Evolutionary conservation across 345 rosid species (phyloP).

Genomic region (Luvunga scandens): DNA sequence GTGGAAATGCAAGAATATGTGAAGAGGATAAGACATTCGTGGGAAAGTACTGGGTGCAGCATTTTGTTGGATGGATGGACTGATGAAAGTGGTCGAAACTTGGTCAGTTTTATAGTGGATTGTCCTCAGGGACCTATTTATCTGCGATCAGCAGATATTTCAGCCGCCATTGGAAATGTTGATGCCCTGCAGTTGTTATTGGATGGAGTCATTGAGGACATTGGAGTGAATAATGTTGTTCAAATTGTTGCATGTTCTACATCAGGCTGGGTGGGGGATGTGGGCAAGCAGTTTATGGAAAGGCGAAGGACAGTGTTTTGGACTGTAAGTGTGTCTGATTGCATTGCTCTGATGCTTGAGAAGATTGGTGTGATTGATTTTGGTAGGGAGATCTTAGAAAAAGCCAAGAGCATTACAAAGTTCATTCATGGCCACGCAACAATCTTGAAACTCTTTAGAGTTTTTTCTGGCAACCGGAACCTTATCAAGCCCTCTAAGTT

Average conservation of each 20-base stretch:
- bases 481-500: slow-evolving; percentile 36
- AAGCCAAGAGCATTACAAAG: slow-evolving; percentile 34
- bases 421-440: slow-evolving; percentile 32
- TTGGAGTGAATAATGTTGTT: slow-evolving; percentile 49
- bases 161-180: slow-evolving; percentile 17
- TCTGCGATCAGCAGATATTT: slow-evolving; percentile 45
- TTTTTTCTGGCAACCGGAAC: slow-evolving; percentile 20
- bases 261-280: slow-evolving; percentile 46
- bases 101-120: slow-evolving; percentile 53
- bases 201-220: slow-evolving; percentile 39
- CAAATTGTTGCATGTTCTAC: slow-evolving; percentile 53
- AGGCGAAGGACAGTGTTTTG: slow-evolving; percentile 41
- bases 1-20: slow-evolving; percentile 38
- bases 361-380: slow-evolving; percentile 28
- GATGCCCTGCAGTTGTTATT: slow-evolving; percentile 34
- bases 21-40: slow-evolving; percentile 41
- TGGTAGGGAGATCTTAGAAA: slow-evolving; percentile 27
- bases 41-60: slow-evolving; percentile 62
- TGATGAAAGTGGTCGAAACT: slow-evolving; percentile 40
- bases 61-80: slow-evolving; percentile 67
- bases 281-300: slow-evolving; percentile 38
- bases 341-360: slow-evolving; percentile 56
- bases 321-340: slow-evolving; percentile 55
- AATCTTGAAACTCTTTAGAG: slow-evolving; percentile 29
- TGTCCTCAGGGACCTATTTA: slow-evolving; percentile 51